Evolutionary conservation across 1,284 basidiomycete species (phyloP).

Genomic region (Tilletia horrida): DNA sequence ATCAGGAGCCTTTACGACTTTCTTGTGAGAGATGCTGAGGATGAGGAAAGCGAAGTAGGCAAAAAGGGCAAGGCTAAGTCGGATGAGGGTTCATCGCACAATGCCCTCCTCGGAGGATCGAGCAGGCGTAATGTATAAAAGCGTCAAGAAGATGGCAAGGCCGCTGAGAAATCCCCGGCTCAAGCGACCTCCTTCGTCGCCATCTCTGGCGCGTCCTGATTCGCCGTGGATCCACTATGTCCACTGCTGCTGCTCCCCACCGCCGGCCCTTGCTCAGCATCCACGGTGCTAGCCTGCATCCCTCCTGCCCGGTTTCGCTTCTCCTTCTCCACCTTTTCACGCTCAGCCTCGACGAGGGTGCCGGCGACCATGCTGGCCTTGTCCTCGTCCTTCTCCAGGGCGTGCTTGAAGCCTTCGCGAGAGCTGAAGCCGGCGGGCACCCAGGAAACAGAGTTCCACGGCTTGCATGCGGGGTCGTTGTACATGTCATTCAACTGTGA

Average conservation of each 20-base stretch:
- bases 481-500: conserved; percentile 70
- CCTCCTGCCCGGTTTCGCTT: not conserved
- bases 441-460: conserved; percentile 65
- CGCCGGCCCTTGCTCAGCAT: not conserved
- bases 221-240: conserved; percentile 2
- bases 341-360: conserved; percentile 9
- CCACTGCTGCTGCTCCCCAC: not conserved
- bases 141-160: no score
- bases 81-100: no score
- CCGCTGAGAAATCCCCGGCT: no score
- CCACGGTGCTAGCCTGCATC: not conserved
- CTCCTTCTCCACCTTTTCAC: conserved; percentile 10
- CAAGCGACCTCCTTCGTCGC: conserved; percentile 14
- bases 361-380: conserved; percentile 15
- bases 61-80: no score
- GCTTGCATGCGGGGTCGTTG: conserved; percentile 66
- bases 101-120: no score
- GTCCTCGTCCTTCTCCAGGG: conserved; percentile 20
- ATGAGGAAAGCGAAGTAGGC: no score
- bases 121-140: no score
- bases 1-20: no score
- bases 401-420: conserved; percentile 39
- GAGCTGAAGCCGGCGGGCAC: conserved; percentile 48
- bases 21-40: no score
- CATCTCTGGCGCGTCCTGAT: not conserved